Evolutionary conservation across 768 basidiomycete genomes (phyloP).

Genomic region (Suillus subaureus): DNA sequence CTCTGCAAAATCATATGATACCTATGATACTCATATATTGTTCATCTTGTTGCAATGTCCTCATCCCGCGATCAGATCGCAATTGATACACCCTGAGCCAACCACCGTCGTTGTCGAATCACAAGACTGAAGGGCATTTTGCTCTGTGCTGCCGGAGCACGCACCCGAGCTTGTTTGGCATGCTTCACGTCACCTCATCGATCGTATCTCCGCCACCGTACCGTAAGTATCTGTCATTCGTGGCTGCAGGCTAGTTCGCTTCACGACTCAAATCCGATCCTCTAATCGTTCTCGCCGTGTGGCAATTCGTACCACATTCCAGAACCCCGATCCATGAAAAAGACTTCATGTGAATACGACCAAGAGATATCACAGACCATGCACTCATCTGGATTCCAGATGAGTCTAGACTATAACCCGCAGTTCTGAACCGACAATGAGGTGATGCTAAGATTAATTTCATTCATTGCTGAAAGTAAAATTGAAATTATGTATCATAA

Average conservation of each 20-base stretch:
- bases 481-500: not conserved
- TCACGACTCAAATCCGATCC: not conserved
- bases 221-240: not conserved
- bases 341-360: too few species aligned
- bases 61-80: slow-evolving; percentile 2
- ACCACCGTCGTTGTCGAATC: too few species aligned
- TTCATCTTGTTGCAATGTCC: slow-evolving; percentile 19
- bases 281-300: not conserved
- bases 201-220: slow-evolving; percentile 5
- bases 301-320: not conserved
- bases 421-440: not conserved
- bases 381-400: too few species aligned
- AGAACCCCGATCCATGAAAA: not conserved
- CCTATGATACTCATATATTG: slow-evolving; percentile 24
- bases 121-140: too few species aligned
- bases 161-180: too few species aligned
- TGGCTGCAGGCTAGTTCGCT: not conserved
- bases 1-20: slow-evolving; percentile 24
- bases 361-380: too few species aligned
- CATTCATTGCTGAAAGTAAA: slow-evolving; percentile 1
- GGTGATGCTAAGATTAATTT: not conserved
- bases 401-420: not conserved
- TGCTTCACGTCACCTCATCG: not conserved
- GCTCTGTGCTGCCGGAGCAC: too few species aligned
- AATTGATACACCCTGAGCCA: not conserved